Percentiles rank a stretch among this genome's conserved stretches.
Evolutionary conservation across 108 stramenopile genomes (phyloP).

Genomic region (Chaetoceros muelleri): DNA sequence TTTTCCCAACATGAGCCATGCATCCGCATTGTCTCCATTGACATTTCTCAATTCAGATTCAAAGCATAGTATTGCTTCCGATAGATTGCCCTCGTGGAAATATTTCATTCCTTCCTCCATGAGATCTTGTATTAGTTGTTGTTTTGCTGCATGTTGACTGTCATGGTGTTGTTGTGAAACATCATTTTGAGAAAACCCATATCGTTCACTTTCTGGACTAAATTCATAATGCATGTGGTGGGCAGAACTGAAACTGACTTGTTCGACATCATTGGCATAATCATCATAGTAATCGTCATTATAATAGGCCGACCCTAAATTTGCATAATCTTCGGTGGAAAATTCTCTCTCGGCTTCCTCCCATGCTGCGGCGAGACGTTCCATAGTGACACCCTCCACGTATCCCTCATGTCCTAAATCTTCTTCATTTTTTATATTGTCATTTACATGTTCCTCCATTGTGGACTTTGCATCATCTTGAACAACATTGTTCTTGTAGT

Average conservation of each 20-base stretch:
- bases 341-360: conserved; percentile 64
- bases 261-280: background rate
- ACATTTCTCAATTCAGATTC: conserved; percentile 75
- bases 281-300: background rate
- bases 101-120: conserved; percentile 66
- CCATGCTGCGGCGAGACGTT: conserved; percentile 70
- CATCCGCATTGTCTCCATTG: conserved; percentile 60
- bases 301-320: background rate
- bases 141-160: conserved; percentile 11
- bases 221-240: conserved; percentile 26
- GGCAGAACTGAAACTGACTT: no score
- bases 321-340: conserved; percentile 10
- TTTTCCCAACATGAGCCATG: conserved; percentile 87
- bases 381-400: conserved; percentile 43
- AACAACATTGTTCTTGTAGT: conserved; percentile 1
- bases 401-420: conserved; percentile 18
- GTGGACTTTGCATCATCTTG: conserved; percentile 4
- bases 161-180: conserved; percentile 1
- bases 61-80: conserved; percentile 74
- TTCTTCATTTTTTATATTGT: conserved; percentile 9
- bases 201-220: conserved; percentile 20
- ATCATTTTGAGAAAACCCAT: conserved; percentile 12
- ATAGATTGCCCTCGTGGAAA: conserved; percentile 69
- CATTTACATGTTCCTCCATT: background rate
- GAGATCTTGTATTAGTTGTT: conserved; percentile 21